Percentiles rank a stretch among this genome's conserved stretches.
Conservation (phyloP, 2,329 filamentous ascomycete species). For the Talaromyces sp. region DNA sequence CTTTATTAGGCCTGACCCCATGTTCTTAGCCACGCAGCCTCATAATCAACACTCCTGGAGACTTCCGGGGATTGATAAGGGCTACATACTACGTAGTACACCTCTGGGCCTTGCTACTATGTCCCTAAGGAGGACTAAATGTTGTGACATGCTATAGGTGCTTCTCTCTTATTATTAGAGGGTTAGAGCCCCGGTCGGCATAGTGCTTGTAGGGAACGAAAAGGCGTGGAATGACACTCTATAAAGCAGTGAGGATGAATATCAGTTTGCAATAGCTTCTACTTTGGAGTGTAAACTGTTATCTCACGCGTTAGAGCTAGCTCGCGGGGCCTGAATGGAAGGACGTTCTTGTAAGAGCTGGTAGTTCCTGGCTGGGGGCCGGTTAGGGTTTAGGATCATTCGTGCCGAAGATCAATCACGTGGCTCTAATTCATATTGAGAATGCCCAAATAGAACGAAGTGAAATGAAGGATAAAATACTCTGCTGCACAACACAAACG, state of each 20-base stretch:
- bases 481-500: neutral
- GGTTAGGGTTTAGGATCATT: neutral
- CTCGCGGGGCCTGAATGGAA: neutral
- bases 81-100: neutral
- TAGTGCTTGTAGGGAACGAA: neutral
- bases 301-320: neutral
- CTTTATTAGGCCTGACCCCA: neutral
- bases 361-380: neutral
- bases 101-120: too few species aligned
- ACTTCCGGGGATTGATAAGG: neutral
- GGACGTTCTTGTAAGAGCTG: neutral
- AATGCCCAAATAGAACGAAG: neutral
- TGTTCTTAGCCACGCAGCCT: neutral
- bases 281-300: neutral
- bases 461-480: neutral
- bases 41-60: neutral
- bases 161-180: neutral
- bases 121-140: neutral
- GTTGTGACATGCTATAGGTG: neutral
- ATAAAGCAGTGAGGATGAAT: neutral
- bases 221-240: neutral
- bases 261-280: neutral
- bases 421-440: neutral
- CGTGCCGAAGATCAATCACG: neutral
- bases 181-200: neutral